Percentiles rank a stretch among this genome's conserved stretches.
Evolutionary conservation across 129 eudicot species (phyloP).

Genomic region (Artemisia annua): DNA sequence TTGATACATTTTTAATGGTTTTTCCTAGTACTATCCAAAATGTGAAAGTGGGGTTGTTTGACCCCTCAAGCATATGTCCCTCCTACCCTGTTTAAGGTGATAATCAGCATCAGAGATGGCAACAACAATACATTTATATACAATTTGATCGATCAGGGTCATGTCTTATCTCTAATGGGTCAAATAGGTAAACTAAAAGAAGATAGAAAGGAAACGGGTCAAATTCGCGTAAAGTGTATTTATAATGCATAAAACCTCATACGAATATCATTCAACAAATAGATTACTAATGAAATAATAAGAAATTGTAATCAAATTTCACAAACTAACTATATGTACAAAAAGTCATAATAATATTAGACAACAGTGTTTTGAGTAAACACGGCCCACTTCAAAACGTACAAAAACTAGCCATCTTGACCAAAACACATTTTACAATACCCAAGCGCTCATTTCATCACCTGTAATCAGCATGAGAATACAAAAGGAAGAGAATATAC

Average conservation of each 20-base stretch:
- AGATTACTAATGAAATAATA: background rate
- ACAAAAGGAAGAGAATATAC: slow-evolving; percentile 33
- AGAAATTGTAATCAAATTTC: background rate
- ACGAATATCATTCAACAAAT: background rate
- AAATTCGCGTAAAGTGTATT: background rate
- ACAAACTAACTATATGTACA: too few relatives aligned
- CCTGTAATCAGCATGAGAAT: background rate
- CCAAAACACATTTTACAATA: background rate
- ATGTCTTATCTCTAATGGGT: background rate
- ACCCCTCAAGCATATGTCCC: too few relatives aligned
- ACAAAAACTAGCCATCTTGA: background rate
- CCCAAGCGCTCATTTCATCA: background rate
- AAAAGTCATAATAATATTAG: background rate
- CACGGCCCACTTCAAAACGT: background rate
- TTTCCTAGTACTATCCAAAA: too few relatives aligned
- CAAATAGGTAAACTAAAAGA: background rate
- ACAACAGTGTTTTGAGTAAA: background rate
- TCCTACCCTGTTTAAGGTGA: background rate
- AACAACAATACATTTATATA: background rate
- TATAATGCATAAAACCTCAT: background rate
- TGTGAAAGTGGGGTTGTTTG: too few relatives aligned
- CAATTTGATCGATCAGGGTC: background rate
- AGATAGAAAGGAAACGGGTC: background rate
- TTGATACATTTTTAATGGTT: too few relatives aligned
- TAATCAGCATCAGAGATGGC: background rate